Percentiles rank a stretch among this genome's conserved stretches.
Conservation (phyloP, 768 basidiomycete species). For the Megacollybia marginata region DNA sequence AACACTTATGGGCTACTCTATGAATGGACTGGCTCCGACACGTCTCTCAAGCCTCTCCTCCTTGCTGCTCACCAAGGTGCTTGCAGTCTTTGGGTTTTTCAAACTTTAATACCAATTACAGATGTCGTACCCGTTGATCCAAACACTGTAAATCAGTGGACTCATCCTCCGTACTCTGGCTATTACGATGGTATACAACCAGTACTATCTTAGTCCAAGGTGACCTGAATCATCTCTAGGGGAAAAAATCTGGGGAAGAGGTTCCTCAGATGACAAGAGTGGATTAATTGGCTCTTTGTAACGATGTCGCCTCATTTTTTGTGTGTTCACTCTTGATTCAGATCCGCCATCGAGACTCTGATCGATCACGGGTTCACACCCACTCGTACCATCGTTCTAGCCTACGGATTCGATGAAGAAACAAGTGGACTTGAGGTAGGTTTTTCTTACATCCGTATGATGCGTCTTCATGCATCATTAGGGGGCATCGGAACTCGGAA, state of each 20-base stretch:
- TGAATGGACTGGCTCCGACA: constrained; percentile 62
- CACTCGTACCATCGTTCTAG: constrained; percentile 12
- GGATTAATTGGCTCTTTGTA: constrained; percentile 32
- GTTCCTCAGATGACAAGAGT: constrained; percentile 46
- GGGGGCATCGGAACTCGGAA: constrained; percentile 32
- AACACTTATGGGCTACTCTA: constrained; percentile 74
- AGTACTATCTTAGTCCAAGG: not conserved
- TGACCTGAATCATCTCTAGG: constrained; percentile 15
- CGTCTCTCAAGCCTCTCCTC: constrained; percentile 59
- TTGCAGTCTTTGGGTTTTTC: not conserved
- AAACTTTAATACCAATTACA: constrained; percentile 7
- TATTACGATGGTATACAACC: constrained; percentile 28
- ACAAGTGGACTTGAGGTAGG: constrained; percentile 25
- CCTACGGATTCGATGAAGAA: constrained; percentile 49
- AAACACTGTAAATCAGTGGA: constrained; percentile 37
- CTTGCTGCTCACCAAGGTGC: constrained; percentile 47
- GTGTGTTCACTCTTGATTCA: not conserved
- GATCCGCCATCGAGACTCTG: constrained; percentile 9
- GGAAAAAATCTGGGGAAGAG: constrained; percentile 48
- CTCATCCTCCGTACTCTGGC: constrained; percentile 43
- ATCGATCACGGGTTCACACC: constrained; percentile 10
- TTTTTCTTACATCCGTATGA: constrained; percentile 5
- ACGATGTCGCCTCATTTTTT: not conserved
- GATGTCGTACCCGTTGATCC: constrained; percentile 52
- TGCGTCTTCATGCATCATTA: constrained; percentile 8